Evolutionary conservation across 305 asterid genomes (phyloP).

Genomic region (Solanum hybrid): DNA sequence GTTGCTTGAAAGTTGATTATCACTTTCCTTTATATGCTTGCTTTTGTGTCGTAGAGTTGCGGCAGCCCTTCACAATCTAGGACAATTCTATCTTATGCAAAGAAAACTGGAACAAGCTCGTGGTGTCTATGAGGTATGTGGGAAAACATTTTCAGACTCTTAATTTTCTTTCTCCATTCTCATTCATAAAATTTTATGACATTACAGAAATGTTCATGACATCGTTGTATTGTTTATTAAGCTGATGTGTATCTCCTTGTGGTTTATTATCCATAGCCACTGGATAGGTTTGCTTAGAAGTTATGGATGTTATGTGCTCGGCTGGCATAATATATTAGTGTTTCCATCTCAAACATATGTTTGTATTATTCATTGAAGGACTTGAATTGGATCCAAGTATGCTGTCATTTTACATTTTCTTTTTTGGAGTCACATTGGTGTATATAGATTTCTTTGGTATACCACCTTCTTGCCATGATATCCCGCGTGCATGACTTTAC

Average conservation of each 20-base stretch:
- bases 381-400: background rate
- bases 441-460: background rate
- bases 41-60: slow-evolving; percentile 57
- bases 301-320: background rate
- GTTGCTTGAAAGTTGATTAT: background rate
- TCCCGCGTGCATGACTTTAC: background rate
- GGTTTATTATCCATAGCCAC: background rate
- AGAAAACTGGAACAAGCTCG: slow-evolving; percentile 62
- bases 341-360: background rate
- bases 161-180: background rate
- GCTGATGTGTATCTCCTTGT: background rate
- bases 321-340: background rate
- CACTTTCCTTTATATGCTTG: background rate
- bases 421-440: background rate
- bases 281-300: background rate
- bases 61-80: slow-evolving; percentile 93
- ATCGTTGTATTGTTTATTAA: background rate
- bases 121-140: slow-evolving; percentile 69
- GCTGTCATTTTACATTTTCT: background rate
- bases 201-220: background rate
- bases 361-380: background rate
- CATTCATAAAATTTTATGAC: background rate
- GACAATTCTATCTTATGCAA: slow-evolving; percentile 69
- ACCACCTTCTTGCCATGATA: background rate
- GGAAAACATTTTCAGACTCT: background rate